Evolutionary conservation across 371 early-diverging fungal species (phyloP), one percentile per base, ranked within the genome.

Genomic region (Apophysomyces elegans): DNA sequence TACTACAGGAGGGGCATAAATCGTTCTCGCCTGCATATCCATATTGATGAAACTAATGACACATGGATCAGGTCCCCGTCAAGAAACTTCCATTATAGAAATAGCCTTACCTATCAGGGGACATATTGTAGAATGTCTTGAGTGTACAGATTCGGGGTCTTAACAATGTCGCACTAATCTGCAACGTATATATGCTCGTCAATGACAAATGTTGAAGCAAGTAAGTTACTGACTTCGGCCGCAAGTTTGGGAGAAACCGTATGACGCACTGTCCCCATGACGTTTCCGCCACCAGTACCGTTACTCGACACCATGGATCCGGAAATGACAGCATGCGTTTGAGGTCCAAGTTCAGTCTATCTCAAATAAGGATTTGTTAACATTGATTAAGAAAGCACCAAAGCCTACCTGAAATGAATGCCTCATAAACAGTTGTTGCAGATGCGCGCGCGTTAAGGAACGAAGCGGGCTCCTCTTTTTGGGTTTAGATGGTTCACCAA

Each of bases 381-480:
- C 8, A 6, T 58, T 7, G 35, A 6, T 12, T 13, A 37, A 41
- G 9, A 13, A 5, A 11, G 7, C 32, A 21, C 36, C n/a, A 1
- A 32, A 32, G n/a, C 67, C 35, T 81, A 92, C 92, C 84, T 94
- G 87, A 75, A 95, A 95, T 45, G 93, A 90, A 71, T 95, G 95
- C 64, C 87, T 87, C 79, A 95, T 88, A 62, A 87, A 83, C 59
- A 94, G 80, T 68, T 90, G 90, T 57, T 87, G 83, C 38, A 91
- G 71, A 56, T 90, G 90, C 0, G 84, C 83, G 39, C 84, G 77
- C 57, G 80, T 71, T 6, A 89, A 58, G 1, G 77, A 56, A 60
- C 65, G 63, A 18, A 73, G 62, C 16, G 71, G 69, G n/a, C 61
- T 61, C 32, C 59, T 64, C 58, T 63, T 69, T 32, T 66, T 63